Evolutionary conservation across 352 stramenopile genomes (phyloP).

Genomic region (Globisporangium canariense): DNA sequence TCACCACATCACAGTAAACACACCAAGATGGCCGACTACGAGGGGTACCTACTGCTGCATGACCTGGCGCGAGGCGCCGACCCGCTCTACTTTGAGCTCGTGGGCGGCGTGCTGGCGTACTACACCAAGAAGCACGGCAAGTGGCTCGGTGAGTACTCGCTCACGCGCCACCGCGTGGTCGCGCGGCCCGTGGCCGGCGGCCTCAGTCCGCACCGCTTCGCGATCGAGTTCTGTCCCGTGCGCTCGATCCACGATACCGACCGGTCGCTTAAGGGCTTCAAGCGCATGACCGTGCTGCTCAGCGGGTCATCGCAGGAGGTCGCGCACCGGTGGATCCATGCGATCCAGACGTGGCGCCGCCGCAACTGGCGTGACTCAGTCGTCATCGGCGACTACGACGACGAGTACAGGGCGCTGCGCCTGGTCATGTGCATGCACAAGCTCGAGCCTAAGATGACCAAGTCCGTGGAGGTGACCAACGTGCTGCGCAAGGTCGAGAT

Average conservation of each 20-base stretch:
- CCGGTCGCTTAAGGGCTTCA: constrained; percentile 62
- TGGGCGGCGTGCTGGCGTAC: constrained; percentile 67
- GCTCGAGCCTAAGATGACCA: constrained; percentile 57
- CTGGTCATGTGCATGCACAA: constrained; percentile 69
- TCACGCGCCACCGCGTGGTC: constrained; percentile 69
- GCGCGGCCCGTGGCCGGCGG: constrained; percentile 38
- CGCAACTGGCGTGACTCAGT: constrained; percentile 74
- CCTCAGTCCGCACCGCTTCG: constrained; percentile 62
- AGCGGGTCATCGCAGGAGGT: constrained; percentile 50
- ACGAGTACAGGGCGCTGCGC: constrained; percentile 61
- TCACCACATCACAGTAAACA: neutral
- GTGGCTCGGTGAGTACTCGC: constrained; percentile 63
- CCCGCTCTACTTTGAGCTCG: constrained; percentile 77
- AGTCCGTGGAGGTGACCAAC: constrained; percentile 33
- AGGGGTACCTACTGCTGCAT: constrained; percentile 77
- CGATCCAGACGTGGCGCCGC: constrained; percentile 70
- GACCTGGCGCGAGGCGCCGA: constrained; percentile 34
- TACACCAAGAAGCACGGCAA: constrained; percentile 70
- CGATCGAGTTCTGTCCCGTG: constrained; percentile 66
- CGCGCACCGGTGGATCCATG: constrained; percentile 56
- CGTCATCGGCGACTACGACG: constrained; percentile 53
- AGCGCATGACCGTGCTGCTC: constrained; percentile 47
- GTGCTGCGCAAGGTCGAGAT: constrained; percentile 52
- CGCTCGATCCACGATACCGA: constrained; percentile 76
- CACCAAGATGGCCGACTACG: constrained; percentile 67